Conservation (phyloP, 345 rosid genomes). For the Gossypium herbaceum region DNA sequence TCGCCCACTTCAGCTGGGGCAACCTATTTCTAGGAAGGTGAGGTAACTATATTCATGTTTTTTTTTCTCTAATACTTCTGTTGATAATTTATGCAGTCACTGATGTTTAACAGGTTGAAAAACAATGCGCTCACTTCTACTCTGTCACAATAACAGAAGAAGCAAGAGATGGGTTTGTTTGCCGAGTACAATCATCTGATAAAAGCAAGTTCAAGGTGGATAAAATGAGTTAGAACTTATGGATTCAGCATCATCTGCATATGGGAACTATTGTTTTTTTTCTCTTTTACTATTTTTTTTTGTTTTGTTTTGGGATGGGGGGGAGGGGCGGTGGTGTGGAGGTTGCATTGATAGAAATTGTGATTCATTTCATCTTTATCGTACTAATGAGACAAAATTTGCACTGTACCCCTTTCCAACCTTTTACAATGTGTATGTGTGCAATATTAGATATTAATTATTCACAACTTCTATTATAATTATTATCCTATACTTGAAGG, state of each 20-base stretch:
- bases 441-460: background rate
- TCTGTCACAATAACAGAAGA: constrained; percentile 82
- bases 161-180: constrained; percentile 78
- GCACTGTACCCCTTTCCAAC: background rate
- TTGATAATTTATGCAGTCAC: constrained; percentile 17
- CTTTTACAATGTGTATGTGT: background rate
- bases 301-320: too few species aligned
- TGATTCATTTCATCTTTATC: background rate
- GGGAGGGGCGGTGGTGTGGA: too few species aligned
- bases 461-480: background rate
- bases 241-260: background rate
- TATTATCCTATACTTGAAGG: background rate
- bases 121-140: constrained; percentile 97
- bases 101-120: constrained; percentile 76
- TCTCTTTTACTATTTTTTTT: background rate
- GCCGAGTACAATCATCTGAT: constrained; percentile 86
- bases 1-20: constrained; percentile 61
- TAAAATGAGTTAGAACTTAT: constrained; percentile 12
- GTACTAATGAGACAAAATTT: background rate
- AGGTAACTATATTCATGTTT: constrained; percentile 13
- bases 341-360: too few species aligned
- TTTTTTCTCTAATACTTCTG: constrained; percentile 14
- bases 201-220: constrained; percentile 98
- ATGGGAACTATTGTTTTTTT: background rate
- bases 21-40: constrained; percentile 71